Base-by-base conservation (phyloP, 2,329 filamentous ascomycete species). In the Fusarium falciforme region DNA sequence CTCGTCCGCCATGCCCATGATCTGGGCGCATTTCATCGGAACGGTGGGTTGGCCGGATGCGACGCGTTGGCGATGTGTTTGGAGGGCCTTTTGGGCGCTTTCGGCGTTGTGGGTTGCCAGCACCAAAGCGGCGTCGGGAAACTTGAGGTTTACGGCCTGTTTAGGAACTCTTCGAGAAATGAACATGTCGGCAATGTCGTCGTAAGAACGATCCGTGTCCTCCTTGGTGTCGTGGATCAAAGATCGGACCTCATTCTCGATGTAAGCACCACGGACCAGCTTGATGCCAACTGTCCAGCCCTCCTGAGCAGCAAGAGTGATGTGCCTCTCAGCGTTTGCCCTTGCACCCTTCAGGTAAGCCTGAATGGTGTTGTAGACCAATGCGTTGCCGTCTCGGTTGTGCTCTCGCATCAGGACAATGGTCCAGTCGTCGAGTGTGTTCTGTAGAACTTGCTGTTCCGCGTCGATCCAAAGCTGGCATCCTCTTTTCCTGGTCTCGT, bases 1-100 rank as follows among this genome's bases (percentile, higher is more conserved):
- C 71, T 89, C 87, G 62, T 90, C 89, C 0, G 89, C 87, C 88
- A 90, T 90, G 6, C 88, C 88, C 67, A 88, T 85, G 0, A 90
- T 83, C 76, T 90, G 89, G 0, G 86, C 88, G 71, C 87, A 90
- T 6, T 78, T 82, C 5, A 89, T 80, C 0, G 76, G 68, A 0
- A 81, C 77, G 0, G 79, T 81, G 1, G 79, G 78, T 5, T 81
- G 68, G 1, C 77, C 77, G 10, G 73, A 68, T 3, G 82, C 79
- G 0, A 85, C 79, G 0, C 86, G 83, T 0, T 81, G 16, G 54
- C 82, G 74, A 62, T 87, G 85, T 0, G 87, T 84, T 8, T 80
- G 76, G 4, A 84, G 73, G 11, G 89, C 84, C 3, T 84, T 85
- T 38, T 82, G 79, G 1, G 84, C 82, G 38, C 82, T 84, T 6